Conservation (phyloP, 257 asterid species). For the Echium plantagineum region DNA sequence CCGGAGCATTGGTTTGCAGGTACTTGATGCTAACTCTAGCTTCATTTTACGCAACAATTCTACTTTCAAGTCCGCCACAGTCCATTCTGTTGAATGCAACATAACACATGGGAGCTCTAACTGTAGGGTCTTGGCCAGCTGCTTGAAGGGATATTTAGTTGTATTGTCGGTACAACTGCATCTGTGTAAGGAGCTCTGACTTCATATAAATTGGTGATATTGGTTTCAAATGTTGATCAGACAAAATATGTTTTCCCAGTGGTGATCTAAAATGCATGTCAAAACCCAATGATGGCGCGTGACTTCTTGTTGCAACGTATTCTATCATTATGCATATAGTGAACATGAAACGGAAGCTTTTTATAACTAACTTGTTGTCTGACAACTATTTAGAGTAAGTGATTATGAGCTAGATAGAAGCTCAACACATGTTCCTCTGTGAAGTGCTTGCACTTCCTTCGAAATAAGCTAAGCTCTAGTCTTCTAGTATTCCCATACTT, state of each 20-base stretch:
- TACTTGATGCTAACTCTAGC: slow-evolving; percentile 3
- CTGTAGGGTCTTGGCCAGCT: slow-evolving; percentile 89
- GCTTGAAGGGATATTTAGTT: slow-evolving; percentile 83
- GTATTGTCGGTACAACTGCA: slow-evolving; percentile 65
- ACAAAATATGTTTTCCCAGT: background rate
- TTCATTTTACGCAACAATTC: background rate
- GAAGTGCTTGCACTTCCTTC: too few relatives aligned
- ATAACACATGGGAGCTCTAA: slow-evolving; percentile 1
- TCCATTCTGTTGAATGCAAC: background rate
- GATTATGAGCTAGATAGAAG: too few relatives aligned
- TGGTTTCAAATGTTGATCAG: background rate
- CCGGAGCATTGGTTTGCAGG: slow-evolving; percentile 99
- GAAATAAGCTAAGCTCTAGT: too few relatives aligned
- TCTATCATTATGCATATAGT: too few relatives aligned
- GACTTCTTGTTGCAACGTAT: too few relatives aligned
- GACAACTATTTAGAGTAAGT: too few relatives aligned
- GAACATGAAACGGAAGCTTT: too few relatives aligned
- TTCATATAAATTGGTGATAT: background rate
- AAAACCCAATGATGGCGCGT: background rate
- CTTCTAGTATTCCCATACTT: too few relatives aligned
- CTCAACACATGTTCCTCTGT: too few relatives aligned
- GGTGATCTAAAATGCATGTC: background rate
- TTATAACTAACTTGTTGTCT: too few relatives aligned
- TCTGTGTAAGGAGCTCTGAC: slow-evolving; percentile 52
- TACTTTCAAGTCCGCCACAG: background rate